Conservation (phyloP, 768 basidiomycete genomes). For the Clitopilus passeckerianus region DNA sequence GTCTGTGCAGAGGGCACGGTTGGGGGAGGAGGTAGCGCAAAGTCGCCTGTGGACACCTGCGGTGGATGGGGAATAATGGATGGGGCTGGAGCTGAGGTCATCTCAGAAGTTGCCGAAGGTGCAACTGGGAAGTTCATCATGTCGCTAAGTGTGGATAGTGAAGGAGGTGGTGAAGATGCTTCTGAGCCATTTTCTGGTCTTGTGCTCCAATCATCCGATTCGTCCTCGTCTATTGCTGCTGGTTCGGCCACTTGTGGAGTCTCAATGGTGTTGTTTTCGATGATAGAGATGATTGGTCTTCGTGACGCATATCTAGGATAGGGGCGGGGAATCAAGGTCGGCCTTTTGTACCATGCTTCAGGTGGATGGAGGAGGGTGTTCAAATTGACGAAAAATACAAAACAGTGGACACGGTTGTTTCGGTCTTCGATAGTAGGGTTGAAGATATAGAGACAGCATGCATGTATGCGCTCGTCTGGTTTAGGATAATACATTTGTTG, state of each 20-base stretch:
- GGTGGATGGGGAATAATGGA: background rate
- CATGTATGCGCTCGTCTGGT: conserved; percentile 44
- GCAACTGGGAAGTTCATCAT: background rate
- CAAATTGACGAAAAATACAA: conserved; percentile 45
- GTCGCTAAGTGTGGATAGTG: background rate
- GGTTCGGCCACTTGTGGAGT: background rate
- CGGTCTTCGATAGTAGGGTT: conserved; percentile 30
- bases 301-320: background rate
- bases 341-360: conserved; percentile 7
- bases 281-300: background rate
- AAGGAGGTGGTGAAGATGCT: background rate
- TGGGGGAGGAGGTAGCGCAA: background rate
- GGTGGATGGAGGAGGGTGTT: conserved; percentile 29
- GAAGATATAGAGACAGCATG: conserved; percentile 43
- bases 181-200: background rate
- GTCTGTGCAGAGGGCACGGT: background rate
- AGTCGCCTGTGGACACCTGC: background rate
- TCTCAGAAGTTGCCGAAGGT: background rate
- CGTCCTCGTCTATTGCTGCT: background rate
- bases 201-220: background rate
- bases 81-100: background rate
- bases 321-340: background rate
- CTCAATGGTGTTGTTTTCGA: background rate
- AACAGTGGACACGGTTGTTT: conserved; percentile 36
- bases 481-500: conserved; percentile 38